Conservation (phyloP, 306 rosid species). For the Rubus parviflorus region DNA sequence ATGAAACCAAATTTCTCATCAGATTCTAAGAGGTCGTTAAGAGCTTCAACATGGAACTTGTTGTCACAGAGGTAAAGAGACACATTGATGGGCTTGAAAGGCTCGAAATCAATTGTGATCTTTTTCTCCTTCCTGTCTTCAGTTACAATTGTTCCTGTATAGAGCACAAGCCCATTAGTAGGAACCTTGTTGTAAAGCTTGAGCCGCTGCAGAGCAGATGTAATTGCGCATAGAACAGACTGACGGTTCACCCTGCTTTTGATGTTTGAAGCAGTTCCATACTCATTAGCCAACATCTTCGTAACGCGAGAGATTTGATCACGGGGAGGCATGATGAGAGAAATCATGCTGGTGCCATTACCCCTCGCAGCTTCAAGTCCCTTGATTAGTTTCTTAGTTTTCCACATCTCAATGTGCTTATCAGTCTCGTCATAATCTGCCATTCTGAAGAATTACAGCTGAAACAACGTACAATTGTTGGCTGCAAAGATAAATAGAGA, state of each 20-base stretch:
- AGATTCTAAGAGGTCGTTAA: background rate
- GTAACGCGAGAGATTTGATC: constrained; percentile 45
- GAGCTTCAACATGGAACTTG: constrained; percentile 6
- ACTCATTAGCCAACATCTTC: background rate
- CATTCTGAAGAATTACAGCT: constrained; percentile 21
- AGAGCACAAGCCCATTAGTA: background rate
- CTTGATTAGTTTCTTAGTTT: constrained; percentile 57
- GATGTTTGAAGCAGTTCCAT: background rate
- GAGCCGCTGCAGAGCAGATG: background rate
- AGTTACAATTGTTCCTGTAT: background rate
- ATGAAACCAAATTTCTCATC: background rate
- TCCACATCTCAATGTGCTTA: constrained; percentile 61
- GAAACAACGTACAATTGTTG: background rate
- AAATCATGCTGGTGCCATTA: constrained; percentile 68
- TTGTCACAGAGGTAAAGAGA: background rate
- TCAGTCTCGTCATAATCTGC: constrained; percentile 50
- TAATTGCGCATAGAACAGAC: background rate
- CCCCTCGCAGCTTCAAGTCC: constrained; percentile 57
- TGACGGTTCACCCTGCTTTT: background rate
- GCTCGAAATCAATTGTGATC: background rate
- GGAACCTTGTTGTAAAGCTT: background rate
- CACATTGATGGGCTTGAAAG: constrained; percentile 1
- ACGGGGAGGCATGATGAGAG: constrained; percentile 57
- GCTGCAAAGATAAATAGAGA: background rate
- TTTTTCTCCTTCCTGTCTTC: constrained; percentile 5